Conservation (phyloP, 2,329 filamentous ascomycete genomes). For the Dothistroma septosporum region DNA sequence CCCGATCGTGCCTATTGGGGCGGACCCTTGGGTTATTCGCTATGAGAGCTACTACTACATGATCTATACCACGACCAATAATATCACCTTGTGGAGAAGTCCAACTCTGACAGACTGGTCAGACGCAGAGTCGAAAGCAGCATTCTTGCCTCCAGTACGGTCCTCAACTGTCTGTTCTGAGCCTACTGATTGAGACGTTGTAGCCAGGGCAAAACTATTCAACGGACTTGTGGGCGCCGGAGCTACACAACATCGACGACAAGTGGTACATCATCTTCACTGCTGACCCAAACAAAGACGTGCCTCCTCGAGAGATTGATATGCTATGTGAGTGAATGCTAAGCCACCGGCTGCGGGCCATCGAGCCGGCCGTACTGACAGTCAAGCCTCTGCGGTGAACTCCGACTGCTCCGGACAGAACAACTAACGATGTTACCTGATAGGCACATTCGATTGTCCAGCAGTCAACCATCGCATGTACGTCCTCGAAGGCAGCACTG, state of each 20-base stretch:
- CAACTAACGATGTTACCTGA: no score
- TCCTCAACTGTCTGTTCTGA: background rate
- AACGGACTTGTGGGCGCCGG: constrained; percentile 50
- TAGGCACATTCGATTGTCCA: constrained; percentile 38
- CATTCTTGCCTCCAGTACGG: constrained; percentile 39
- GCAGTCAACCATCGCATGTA: constrained; percentile 52
- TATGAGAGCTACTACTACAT: constrained; percentile 44
- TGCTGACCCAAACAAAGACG: constrained; percentile 46
- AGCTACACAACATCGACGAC: constrained; percentile 46
- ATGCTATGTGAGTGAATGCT: constrained; percentile 39
- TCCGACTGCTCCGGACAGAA: no score
- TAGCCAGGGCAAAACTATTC: constrained; percentile 41
- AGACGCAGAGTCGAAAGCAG: constrained; percentile 41
- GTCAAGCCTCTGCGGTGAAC: background rate
- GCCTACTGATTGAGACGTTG: constrained; percentile 1
- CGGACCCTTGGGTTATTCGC: constrained; percentile 46
- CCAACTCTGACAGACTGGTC: constrained; percentile 43
- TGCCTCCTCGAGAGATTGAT: constrained; percentile 45
- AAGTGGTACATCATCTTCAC: constrained; percentile 54
- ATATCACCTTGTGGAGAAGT: constrained; percentile 44
- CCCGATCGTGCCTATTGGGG: constrained; percentile 42
- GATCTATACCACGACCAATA: constrained; percentile 43
- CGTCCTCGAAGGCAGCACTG: constrained; percentile 42
- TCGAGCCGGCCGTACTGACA: background rate
- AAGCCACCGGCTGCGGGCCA: background rate